Evolutionary conservation across 805 yeast species (phyloP).

Genomic region (Saccharomycopsis javanensis): DNA sequence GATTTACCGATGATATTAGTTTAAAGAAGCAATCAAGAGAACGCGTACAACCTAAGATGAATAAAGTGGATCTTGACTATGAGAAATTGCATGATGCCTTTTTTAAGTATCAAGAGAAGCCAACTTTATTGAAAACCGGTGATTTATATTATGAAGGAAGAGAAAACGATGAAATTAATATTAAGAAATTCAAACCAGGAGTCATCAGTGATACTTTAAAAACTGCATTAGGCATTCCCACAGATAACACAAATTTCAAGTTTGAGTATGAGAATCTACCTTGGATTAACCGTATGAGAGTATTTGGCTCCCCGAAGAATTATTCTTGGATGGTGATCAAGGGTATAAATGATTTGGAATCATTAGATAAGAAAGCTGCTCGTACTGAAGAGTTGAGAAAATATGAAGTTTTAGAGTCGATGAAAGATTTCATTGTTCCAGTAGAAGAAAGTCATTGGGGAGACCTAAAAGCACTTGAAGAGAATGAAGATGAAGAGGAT

Average conservation of each 20-base stretch:
- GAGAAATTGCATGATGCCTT: slow-evolving; percentile 77
- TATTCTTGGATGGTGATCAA: slow-evolving; percentile 58
- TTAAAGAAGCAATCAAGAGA: slow-evolving; percentile 71
- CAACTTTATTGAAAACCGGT: slow-evolving; percentile 59
- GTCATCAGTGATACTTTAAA: slow-evolving; percentile 49
- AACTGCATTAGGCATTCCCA: slow-evolving; percentile 56
- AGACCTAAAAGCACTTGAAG: slow-evolving; percentile 27
- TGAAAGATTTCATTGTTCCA: slow-evolving; percentile 16
- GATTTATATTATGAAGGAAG: slow-evolving; percentile 74
- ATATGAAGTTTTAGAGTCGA: slow-evolving; percentile 28
- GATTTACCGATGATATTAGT: slow-evolving; percentile 27
- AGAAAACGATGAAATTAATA: slow-evolving; percentile 39
- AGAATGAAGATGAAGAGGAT: slow-evolving; percentile 30
- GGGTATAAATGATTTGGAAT: slow-evolving; percentile 29
- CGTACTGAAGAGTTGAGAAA: slow-evolving; percentile 20
- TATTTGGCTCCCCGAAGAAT: slow-evolving; percentile 75
- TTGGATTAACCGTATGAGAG: slow-evolving; percentile 64
- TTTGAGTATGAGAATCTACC: slow-evolving; percentile 42
- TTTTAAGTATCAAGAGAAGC: slow-evolving; percentile 70
- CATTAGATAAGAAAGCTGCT: slow-evolving; percentile 9
- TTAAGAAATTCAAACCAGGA: slow-evolving; percentile 53
- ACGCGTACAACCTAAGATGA: slow-evolving; percentile 83
- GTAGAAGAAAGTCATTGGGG: slow-evolving; percentile 28
- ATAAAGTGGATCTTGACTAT: slow-evolving; percentile 77
- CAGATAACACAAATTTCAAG: not conserved